Base-by-base conservation (phyloP, 345 rosid genomes). In the Melastoma malabathricum region DNA sequence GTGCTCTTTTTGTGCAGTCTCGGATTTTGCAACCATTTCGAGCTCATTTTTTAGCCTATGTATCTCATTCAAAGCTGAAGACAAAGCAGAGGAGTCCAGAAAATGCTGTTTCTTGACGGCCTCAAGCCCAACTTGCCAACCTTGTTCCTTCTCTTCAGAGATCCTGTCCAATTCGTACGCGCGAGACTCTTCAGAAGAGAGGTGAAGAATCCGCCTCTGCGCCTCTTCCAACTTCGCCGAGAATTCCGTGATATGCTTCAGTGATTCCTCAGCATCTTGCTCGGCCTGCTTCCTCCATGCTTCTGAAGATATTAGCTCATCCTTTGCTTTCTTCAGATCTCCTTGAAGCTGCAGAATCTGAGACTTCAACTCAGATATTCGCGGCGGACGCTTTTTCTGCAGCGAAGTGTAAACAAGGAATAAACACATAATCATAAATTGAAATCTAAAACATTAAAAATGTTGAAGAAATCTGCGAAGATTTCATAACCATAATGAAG, bases 351-450 rank as follows among this genome's bases (percentile, higher is more conserved):
- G 84, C 9, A 72, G 64, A 58, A 83, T 70, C 69, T 76, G 77
- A 15, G 71, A 67, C 60, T 85, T 95, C 70, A 93, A 73, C 71
- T 88, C 94, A 0, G 94, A 73, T 59, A 85, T 74, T 69, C 72
- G 77, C 72, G 88, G 72, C 0, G 90, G 97, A 15, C 94, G 81
- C 75, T 88, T 93, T 75, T 78, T 93, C 99, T 93, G 69, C 43
- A 49, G 55, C 47, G 59, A 72, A 17, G 58, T 61, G 51, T 56
- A 58, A 25, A 59, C 10, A 44, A 53, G 51, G 16, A 52, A 52
- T 54, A 44, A 51, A 17, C 50, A 38, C 39, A 53, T 47, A 12
- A 18, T 34, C 10, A 34, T 34, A 34, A 34, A 34, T 9, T 34
- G 12, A 34, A 43, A 54, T 16, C 18, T 43, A 9, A 44, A 20